Percentiles rank a stretch among this genome's conserved stretches.
These are phyloP conservation scores for Cicer yamashitae DNA, from an alignment of 306 rosid genomes.

Conservation along the genomic window DNA sequence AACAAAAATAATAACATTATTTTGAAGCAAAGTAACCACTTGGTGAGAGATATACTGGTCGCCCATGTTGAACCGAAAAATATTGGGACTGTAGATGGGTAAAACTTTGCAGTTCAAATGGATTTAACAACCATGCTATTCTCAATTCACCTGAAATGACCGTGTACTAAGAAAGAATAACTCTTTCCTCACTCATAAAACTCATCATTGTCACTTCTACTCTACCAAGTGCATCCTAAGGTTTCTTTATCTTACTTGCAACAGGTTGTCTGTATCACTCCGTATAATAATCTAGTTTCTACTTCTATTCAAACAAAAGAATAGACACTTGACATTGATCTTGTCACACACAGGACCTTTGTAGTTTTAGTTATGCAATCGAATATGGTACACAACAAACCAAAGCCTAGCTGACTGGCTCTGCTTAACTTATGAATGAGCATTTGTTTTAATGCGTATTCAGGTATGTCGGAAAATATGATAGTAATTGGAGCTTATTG, in stretches of 20 bases:
- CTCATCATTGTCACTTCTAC: constrained; percentile 12
- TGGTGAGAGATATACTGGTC: not conserved
- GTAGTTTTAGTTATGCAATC: not conserved
- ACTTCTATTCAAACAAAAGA: constrained; percentile 13
- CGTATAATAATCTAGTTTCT: constrained; percentile 16
- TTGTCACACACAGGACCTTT: not conserved
- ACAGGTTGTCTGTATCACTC: constrained; percentile 12
- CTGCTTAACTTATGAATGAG: not conserved
- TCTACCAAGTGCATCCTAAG: constrained; percentile 18
- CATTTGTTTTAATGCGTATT: constrained; percentile 16
- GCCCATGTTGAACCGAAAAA: too few relatives aligned
- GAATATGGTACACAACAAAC: not conserved
- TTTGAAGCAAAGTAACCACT: not conserved
- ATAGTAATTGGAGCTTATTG: constrained; percentile 23
- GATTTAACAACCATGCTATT: constrained; percentile 1
- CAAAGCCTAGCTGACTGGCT: constrained; percentile 26
- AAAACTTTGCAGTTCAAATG: not conserved
- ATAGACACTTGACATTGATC: constrained; percentile 28
- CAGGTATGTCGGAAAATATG: constrained; percentile 21
- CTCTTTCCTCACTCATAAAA: constrained; percentile 13
- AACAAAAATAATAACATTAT: not conserved
- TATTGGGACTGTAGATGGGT: not conserved
- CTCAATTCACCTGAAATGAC: constrained; percentile 17
- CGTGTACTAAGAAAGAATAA: constrained; percentile 21
- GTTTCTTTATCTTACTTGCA: constrained; percentile 16